Conservation (phyloP, 352 stramenopile genomes). For the Globisporangium apiculatum region DNA sequence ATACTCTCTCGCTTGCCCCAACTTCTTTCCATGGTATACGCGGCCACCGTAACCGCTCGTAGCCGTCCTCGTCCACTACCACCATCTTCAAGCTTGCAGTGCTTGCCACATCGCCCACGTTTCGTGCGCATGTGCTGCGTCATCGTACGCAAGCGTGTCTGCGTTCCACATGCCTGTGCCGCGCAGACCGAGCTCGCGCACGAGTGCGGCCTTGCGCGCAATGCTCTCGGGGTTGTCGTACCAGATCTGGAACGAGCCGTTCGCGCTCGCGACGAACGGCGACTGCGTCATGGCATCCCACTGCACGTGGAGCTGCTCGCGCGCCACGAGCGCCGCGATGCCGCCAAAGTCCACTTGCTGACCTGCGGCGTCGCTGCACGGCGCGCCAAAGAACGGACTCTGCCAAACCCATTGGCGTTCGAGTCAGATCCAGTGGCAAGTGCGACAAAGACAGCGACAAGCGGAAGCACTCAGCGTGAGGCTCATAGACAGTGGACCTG, state of each 20-base stretch:
- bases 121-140: constrained; percentile 15
- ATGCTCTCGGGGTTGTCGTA: constrained; percentile 68
- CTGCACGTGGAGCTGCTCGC: constrained; percentile 18
- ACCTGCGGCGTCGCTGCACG: constrained; percentile 71
- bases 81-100: constrained; percentile 18
- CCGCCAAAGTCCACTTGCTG: constrained; percentile 54
- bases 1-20: no score
- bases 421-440: no score
- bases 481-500: no score
- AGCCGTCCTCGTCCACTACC: constrained; percentile 7
- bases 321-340: constrained; percentile 30
- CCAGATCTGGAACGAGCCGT: constrained; percentile 45
- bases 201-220: constrained; percentile 45
- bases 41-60: constrained; percentile 8
- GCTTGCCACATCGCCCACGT: constrained; percentile 48
- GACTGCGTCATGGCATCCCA: constrained; percentile 55
- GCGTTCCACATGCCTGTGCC: constrained; percentile 83
- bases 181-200: constrained; percentile 34
- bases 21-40: no score
- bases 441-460: no score
- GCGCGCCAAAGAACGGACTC: constrained; percentile 59
- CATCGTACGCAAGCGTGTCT: constrained; percentile 62
- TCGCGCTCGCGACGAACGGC: constrained; percentile 16
- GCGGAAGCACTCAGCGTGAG: no score
- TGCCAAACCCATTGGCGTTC: constrained; percentile 5